Percentiles rank a stretch among this genome's conserved stretches.
Evolutionary conservation across 2,329 filamentous ascomycete genomes (phyloP).

Genomic region (Alternaria brassicae): DNA sequence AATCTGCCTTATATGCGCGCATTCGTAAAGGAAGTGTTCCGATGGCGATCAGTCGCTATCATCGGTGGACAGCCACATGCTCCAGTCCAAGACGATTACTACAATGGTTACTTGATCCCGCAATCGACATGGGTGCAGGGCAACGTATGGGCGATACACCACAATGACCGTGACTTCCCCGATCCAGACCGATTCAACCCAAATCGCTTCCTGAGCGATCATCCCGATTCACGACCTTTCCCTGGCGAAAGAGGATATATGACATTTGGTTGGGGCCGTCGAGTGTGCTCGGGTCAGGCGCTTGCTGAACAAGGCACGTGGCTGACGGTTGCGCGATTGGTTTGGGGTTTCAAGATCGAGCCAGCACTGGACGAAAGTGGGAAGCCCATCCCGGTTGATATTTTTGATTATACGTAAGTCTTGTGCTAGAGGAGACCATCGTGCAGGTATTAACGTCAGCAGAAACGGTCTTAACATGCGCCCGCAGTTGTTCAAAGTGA

Average conservation of each 20-base stretch:
- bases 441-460: conserved; percentile 8
- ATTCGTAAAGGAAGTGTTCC: conserved; percentile 47
- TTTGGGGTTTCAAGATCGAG: conserved; percentile 65
- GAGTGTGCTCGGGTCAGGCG: conserved; percentile 66
- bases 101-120: conserved; percentile 50
- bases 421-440: neutral
- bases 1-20: conserved; percentile 50
- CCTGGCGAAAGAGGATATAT: conserved; percentile 60
- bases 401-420: conserved; percentile 62
- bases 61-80: conserved; percentile 49
- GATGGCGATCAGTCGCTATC: conserved; percentile 46
- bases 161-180: conserved; percentile 48
- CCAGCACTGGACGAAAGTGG: conserved; percentile 53
- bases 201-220: conserved; percentile 35
- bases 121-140: conserved; percentile 50
- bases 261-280: conserved; percentile 63
- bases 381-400: conserved; percentile 61
- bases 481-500: conserved; percentile 63
- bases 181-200: conserved; percentile 51
- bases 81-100: conserved; percentile 45
- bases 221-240: conserved; percentile 40
- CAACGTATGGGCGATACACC: conserved; percentile 54
- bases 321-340: conserved; percentile 63
- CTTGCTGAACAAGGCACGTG: conserved; percentile 67
- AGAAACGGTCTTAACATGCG: conserved; percentile 67